Base-by-base conservation (phyloP, 2,329 filamentous ascomycete genomes). In the Cercospora citrullina region DNA sequence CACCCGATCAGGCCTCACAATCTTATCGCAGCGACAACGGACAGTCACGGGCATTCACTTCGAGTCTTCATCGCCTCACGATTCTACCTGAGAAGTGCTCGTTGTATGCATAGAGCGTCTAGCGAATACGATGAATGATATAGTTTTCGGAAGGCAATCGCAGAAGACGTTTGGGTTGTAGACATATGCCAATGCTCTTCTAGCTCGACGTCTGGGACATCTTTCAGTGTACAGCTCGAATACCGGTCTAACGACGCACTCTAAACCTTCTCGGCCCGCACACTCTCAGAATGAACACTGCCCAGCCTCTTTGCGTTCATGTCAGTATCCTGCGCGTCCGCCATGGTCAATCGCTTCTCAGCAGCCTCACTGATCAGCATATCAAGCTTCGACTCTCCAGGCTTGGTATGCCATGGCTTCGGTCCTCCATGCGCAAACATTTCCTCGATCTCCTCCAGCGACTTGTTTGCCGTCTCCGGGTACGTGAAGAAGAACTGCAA, bases 401-500 rank as follows among this genome's bases (percentile, higher is more conserved):
- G 76, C 69, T 75, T 77, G 1, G 79, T 81, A 64, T 77, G 69
- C 79, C 79, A 81, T 18, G 79, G 71, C 67, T 72, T 75, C 9
- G 78, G 77, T 2, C 77, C 77, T 14, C 75, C 74, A 16, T 73
- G 48, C 33, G 74, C 74, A 68, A 81, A 81, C 69, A 80, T 68
- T 64, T 78, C 75, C 67, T 81, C 80, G 33, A 81, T 74, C 28
- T 81, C 79, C 60, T 81, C 80, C 9, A 81, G 73, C 0, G 76
- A 77, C 71, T 81, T 80, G 26, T 76, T 72, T 48, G 75, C 76
- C 12, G 79, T 81, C 72, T 81, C 80, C 3, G 74, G 79, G 67
- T 81, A 84, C 5, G 79, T 81, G 63, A 84, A 77, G 71, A 75
- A 85, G 66, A 82, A 81, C 55, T 84, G 82, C 4, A 81, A 68